A percentile compares a stretch with the other conserved stretches of the same genome.
Evolutionary conservation across 495 filamentous ascomycete species (phyloP).

Genomic region (Lineolata rhizophorae): DNA sequence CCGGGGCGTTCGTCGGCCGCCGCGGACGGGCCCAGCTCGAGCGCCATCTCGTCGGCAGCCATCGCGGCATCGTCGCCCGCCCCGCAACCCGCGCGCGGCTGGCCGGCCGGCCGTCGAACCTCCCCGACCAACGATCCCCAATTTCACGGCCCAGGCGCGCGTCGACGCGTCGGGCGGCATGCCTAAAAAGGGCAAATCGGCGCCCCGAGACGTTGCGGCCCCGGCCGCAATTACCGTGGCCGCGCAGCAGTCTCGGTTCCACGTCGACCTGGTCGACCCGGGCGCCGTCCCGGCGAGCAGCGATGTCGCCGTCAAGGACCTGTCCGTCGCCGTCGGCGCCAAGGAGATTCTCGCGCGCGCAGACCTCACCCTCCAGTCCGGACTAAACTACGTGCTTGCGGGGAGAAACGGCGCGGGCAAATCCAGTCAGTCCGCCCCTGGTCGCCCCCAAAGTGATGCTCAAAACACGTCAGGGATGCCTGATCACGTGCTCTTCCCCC

Average conservation of each 20-base stretch:
- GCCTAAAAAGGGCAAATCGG: no score
- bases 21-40: no score
- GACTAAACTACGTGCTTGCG: slow-evolving; percentile 48
- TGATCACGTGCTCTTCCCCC: background rate
- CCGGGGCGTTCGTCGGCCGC: no score
- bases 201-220: no score
- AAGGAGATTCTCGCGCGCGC: slow-evolving; percentile 47
- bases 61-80: no score
- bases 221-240: no score
- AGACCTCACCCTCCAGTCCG: slow-evolving; percentile 44
- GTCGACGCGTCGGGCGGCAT: no score
- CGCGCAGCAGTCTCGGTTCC: slow-evolving; percentile 2
- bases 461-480: slow-evolving; percentile 1
- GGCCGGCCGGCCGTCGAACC: no score
- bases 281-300: background rate
- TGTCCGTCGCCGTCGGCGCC: slow-evolving; percentile 21
- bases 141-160: no score
- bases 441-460: slow-evolving; percentile 25
- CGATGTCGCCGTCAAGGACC: slow-evolving; percentile 16
- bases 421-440: slow-evolving; percentile 1
- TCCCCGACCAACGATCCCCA: no score
- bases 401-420: slow-evolving; percentile 67
- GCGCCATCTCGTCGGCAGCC: no score
- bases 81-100: no score
- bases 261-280: background rate